Evolutionary conservation across 1,284 basidiomycete genomes (phyloP).

Genomic region (Austroboletus novae-zelandiae): DNA sequence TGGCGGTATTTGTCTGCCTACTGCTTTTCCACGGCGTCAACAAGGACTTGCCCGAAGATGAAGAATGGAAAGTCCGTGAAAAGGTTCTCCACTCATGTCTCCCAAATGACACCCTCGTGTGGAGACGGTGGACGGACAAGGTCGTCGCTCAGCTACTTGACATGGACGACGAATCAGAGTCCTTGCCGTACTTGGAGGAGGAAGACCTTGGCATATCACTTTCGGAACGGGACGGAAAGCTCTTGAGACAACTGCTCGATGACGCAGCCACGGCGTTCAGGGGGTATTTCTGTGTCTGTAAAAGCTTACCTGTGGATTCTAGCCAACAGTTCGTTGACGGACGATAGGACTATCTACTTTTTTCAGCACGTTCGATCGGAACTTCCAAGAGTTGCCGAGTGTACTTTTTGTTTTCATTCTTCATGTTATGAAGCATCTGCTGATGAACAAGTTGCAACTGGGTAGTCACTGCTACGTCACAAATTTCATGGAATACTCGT

Average conservation of each 20-base stretch:
- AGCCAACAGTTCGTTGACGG: neutral
- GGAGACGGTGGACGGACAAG: slow-evolving; percentile 21
- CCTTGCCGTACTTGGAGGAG: neutral
- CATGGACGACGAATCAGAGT: neutral
- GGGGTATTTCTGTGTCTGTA: neutral
- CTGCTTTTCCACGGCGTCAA: slow-evolving; percentile 16
- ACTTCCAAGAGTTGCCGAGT: neutral
- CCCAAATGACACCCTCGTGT: slow-evolving; percentile 19
- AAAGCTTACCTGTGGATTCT: neutral
- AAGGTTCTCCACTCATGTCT: slow-evolving; percentile 9
- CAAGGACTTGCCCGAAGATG: neutral
- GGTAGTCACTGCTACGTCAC: too few relatives aligned
- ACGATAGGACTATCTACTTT: neutral
- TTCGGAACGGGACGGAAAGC: neutral
- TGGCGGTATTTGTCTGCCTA: slow-evolving; percentile 20
- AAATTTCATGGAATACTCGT: too few relatives aligned
- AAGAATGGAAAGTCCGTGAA: neutral
- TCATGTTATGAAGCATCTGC: neutral
- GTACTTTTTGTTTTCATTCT: neutral
- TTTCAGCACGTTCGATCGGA: neutral
- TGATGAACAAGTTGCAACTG: too few relatives aligned
- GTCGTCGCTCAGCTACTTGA: slow-evolving; percentile 16
- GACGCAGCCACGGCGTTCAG: slow-evolving; percentile 1
- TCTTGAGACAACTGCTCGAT: neutral
- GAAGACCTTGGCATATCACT: too few relatives aligned